These are phyloP conservation scores for Heliophila coronopifolia DNA, from an alignment of 441 rosid genomes.

Conservation along the genomic window DNA sequence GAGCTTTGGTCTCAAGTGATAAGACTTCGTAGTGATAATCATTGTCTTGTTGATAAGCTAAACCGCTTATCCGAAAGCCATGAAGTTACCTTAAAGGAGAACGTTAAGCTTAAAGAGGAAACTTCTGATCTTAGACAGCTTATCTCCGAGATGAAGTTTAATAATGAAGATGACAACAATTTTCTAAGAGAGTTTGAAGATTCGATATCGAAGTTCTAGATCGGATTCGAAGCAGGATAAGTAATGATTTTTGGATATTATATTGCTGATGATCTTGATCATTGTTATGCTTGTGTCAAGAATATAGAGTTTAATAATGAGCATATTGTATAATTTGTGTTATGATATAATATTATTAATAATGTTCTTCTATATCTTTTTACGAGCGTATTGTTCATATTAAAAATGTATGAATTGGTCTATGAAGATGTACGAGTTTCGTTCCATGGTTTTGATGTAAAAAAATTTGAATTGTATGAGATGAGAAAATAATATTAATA, in stretches of 20 bases:
- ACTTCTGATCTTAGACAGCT: conserved; percentile 61
- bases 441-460: too few relatives aligned
- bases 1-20: conserved; percentile 69
- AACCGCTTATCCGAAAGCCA: conserved; percentile 56
- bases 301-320: conserved; percentile 18
- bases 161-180: conserved; percentile 28
- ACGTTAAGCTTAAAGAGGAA: conserved; percentile 71
- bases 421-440: too few relatives aligned
- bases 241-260: too few relatives aligned
- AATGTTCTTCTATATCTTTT: conserved; percentile 11
- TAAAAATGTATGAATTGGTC: too few relatives aligned
- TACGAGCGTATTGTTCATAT: too few relatives aligned
- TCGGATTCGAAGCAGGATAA: conserved; percentile 20
- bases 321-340: conserved; percentile 7
- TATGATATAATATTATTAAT: conserved; percentile 18
- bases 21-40: conserved; percentile 56
- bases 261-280: conserved; percentile 19
- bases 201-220: conserved; percentile 19
- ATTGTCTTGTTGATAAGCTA: conserved; percentile 54
- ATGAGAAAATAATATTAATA: too few relatives aligned
- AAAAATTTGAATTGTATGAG: too few relatives aligned
- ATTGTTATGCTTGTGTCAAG: conserved; percentile 10
- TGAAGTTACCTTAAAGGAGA: conserved; percentile 57
- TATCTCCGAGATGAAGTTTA: conserved; percentile 21
- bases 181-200: conserved; percentile 28